phyloP scores from a whole-genome alignment of 345 rosid species.

The Sisymbrium altissimum region DNA sequence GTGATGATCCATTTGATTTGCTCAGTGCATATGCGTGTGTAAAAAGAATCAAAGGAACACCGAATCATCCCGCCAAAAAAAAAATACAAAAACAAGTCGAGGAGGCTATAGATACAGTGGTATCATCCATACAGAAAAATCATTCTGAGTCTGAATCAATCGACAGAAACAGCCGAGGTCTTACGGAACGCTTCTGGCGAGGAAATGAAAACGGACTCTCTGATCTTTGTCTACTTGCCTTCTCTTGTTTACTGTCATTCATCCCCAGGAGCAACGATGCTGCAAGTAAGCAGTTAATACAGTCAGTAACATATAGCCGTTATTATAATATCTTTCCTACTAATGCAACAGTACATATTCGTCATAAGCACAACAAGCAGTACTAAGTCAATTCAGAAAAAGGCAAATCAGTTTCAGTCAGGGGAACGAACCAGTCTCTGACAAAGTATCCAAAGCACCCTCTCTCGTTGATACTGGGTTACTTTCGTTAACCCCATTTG shows the following conservation, averaged over 20 bases:
- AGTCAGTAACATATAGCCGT: neutral
- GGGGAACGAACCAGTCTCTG: conserved; percentile 73
- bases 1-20: conserved; percentile 1
- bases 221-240: conserved; percentile 59
- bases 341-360: neutral
- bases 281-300: conserved; percentile 37
- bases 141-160: conserved; percentile 71
- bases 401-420: neutral
- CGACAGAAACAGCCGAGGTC: conserved; percentile 68
- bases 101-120: conserved; percentile 13
- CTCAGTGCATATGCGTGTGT: conserved; percentile 7
- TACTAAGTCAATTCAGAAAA: neutral
- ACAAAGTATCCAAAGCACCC: conserved; percentile 43
- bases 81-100: neutral
- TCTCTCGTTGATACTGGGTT: conserved; percentile 28
- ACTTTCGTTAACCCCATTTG: conserved; percentile 47
- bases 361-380: neutral
- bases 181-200: conserved; percentile 83
- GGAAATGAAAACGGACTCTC: conserved; percentile 73
- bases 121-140: conserved; percentile 5
- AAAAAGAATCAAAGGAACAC: conserved; percentile 10
- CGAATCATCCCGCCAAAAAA: neutral
- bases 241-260: conserved; percentile 65
- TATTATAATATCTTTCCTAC: neutral
- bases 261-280: conserved; percentile 75